Evolutionary conservation across 2,329 filamentous ascomycete genomes (phyloP).

Genomic region (Colletotrichum sojae): DNA sequence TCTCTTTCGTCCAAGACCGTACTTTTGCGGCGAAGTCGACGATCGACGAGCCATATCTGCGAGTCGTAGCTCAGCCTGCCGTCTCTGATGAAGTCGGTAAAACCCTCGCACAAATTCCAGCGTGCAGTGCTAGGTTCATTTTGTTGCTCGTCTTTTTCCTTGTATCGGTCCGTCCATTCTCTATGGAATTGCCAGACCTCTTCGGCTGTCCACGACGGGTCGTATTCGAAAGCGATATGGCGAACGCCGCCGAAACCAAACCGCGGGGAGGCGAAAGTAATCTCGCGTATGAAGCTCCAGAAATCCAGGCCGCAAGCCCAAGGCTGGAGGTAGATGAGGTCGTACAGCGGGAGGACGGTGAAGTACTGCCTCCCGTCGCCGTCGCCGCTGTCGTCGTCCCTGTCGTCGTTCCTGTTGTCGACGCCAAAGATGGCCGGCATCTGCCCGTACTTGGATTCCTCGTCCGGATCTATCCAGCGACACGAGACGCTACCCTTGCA

Average conservation of each 20-base stretch:
- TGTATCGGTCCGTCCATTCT: not conserved
- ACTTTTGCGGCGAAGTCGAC: not conserved
- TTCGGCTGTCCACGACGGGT: not conserved
- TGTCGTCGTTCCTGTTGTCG: not conserved
- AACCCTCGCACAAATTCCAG: not conserved
- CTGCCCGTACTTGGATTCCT: not conserved
- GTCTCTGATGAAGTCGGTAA: fast-evolving
- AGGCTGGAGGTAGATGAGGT: not conserved
- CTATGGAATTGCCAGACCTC: not conserved
- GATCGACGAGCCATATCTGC: not conserved
- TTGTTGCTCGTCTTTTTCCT: too few relatives aligned
- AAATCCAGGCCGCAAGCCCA: fast-evolving
- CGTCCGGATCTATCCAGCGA: not conserved
- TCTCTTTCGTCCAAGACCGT: not conserved
- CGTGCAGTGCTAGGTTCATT: fast-evolving
- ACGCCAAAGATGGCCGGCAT: not conserved
- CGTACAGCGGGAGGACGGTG: not conserved
- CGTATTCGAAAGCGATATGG: not conserved
- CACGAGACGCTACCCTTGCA: not conserved
- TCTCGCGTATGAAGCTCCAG: fast-evolving
- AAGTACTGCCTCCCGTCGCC: not conserved
- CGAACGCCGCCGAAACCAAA: not conserved
- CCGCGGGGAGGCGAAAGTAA: not conserved
- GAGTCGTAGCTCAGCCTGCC: fast-evolving
- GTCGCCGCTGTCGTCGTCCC: too few relatives aligned